Percentiles rank a stretch among this genome's conserved stretches.
These are phyloP conservation scores for Coleophoma crateriformis DNA, from an alignment of 2,329 filamentous ascomycete species.

Conservation along the genomic window DNA sequence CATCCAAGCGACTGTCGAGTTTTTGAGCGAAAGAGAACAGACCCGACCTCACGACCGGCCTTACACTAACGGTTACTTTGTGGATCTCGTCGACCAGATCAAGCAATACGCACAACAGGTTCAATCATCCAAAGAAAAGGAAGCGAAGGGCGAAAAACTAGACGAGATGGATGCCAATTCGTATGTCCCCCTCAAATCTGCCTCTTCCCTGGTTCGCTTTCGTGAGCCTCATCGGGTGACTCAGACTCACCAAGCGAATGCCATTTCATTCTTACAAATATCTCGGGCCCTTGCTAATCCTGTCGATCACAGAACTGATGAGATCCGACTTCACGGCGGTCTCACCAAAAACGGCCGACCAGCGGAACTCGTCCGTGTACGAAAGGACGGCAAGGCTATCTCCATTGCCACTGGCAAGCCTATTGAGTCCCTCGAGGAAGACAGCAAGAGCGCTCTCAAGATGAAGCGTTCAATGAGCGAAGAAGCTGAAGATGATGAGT, in stretches of 20 bases:
- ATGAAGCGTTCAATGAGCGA: conserved; percentile 65
- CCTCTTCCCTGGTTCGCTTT: not conserved
- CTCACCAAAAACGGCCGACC: conserved; percentile 76
- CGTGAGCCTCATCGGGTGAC: conserved; percentile 1
- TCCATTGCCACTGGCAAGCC: conserved; percentile 68
- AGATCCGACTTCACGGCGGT: conserved; percentile 76
- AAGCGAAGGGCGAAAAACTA: conserved; percentile 46
- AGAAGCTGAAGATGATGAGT: conserved; percentile 72
- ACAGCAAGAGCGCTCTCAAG: conserved; percentile 40
- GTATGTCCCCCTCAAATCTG: conserved; percentile 35
- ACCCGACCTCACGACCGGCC: conserved; percentile 78
- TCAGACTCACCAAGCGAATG: not conserved
- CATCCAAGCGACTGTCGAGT: conserved; percentile 83
- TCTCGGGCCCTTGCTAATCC: conserved; percentile 16
- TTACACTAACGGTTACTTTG: conserved; percentile 94
- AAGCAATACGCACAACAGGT: conserved; percentile 83
- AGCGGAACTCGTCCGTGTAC: conserved; percentile 77
- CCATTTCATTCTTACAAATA: not conserved
- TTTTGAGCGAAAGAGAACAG: conserved; percentile 81
- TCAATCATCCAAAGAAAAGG: conserved; percentile 65
- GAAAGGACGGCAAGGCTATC: conserved; percentile 73
- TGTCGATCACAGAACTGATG: conserved; percentile 49
- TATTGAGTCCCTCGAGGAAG: conserved; percentile 51
- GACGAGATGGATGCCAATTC: conserved; percentile 53
- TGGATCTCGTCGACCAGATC: conserved; percentile 93